phyloP scores from a whole-genome alignment of 352 stramenopile genomes.

The Pythium brachiatum region DNA sequence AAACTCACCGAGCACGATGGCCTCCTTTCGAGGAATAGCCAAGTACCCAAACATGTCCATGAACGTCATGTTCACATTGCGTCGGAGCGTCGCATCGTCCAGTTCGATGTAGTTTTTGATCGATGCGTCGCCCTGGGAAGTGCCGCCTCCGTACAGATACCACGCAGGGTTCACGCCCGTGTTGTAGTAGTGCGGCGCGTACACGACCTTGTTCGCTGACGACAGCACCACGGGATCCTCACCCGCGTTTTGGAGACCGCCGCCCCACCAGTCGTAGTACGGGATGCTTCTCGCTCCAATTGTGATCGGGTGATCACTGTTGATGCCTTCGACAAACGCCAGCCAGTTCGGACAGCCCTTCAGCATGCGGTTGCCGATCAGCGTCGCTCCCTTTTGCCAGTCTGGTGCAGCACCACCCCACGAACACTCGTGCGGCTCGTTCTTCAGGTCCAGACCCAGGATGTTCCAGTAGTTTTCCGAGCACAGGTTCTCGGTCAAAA shows the following conservation, averaged over 20 bases:
- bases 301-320: conserved; percentile 41
- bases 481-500: conserved; percentile 61
- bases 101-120: conserved; percentile 53
- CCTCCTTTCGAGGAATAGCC: conserved; percentile 30
- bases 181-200: conserved; percentile 80
- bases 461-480: conserved; percentile 75
- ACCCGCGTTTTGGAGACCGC: conserved; percentile 56
- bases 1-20: conserved; percentile 66
- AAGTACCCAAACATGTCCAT: conserved; percentile 76
- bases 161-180: conserved; percentile 59
- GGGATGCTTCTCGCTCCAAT: conserved; percentile 34
- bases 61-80: conserved; percentile 54
- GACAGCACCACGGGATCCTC: conserved; percentile 39
- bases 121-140: conserved; percentile 20
- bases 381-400: conserved; percentile 56
- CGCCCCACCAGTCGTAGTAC: conserved; percentile 84
- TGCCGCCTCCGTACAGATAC: conserved; percentile 64
- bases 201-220: conserved; percentile 74
- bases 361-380: conserved; percentile 79
- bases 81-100: conserved; percentile 44
- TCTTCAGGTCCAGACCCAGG: conserved; percentile 80
- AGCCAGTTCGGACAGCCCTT: no score
- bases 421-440: conserved; percentile 61
- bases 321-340: no score
- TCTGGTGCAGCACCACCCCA: conserved; percentile 54